A percentile compares a stretch with the other conserved stretches of the same genome.
These are phyloP conservation scores for Termitomyces sp. DNA, from an alignment of 768 basidiomycete genomes.

Conservation along the genomic window DNA sequence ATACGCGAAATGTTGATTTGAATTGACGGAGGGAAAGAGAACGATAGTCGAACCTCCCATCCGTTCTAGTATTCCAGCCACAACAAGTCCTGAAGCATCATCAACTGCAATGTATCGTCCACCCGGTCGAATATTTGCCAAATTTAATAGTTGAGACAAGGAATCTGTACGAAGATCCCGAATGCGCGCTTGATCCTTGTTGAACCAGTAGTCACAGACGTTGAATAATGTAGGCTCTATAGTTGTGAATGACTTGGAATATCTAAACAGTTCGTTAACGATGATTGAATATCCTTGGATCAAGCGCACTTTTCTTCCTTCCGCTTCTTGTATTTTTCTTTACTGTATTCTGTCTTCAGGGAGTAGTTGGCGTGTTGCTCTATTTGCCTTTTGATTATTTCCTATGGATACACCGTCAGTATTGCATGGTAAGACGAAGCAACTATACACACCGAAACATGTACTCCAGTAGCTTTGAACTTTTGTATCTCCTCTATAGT, in stretches of 20 bases:
- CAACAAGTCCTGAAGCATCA: conserved; percentile 84
- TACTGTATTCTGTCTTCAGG: conserved; percentile 96
- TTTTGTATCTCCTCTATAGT: conserved; percentile 79
- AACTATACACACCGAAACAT: conserved; percentile 53
- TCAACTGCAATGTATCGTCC: conserved; percentile 89
- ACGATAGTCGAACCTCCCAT: conserved; percentile 58
- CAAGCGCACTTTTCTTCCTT: conserved; percentile 88
- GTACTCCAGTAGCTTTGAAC: conserved; percentile 76
- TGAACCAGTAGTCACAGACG: conserved; percentile 85
- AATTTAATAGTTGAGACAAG: conserved; percentile 79
- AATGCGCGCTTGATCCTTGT: conserved; percentile 74
- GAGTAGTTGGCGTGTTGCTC: conserved; percentile 88
- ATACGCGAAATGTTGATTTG: conserved; percentile 1
- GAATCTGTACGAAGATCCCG: conserved; percentile 84
- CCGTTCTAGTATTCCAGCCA: conserved; percentile 79
- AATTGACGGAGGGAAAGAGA: neutral
- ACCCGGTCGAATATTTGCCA: conserved; percentile 80
- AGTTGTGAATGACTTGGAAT: conserved; percentile 79
- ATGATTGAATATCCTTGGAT: neutral
- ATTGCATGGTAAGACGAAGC: neutral
- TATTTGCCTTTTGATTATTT: conserved; percentile 93
- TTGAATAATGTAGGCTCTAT: conserved; percentile 86
- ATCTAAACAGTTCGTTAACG: conserved; percentile 41
- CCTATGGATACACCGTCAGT: conserved; percentile 36
- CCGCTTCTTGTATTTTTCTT: conserved; percentile 95